phyloP scores from a whole-genome alignment of 2,329 filamentous ascomycete genomes.

The Lasiodiplodia theobromae region DNA sequence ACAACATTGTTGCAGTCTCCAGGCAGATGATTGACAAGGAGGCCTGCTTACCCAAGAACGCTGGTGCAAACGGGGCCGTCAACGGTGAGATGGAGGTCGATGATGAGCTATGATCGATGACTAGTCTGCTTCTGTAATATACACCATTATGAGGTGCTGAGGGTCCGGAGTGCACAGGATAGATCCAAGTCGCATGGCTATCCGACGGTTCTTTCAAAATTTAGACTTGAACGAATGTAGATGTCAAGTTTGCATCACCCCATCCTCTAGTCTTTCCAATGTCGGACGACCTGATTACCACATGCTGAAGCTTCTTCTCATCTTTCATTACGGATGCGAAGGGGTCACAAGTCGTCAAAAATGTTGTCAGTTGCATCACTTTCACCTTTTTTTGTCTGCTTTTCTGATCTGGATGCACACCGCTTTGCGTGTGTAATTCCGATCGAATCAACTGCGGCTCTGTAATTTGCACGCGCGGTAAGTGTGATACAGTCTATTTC shows the following conservation, averaged over 20 bases:
- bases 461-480: no score
- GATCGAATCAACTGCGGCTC: no score
- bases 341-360: not conserved
- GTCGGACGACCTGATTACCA: not conserved
- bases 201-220: conserved; percentile 3
- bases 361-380: no score
- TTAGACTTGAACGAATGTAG: conserved; percentile 9
- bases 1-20: conserved; percentile 98
- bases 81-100: conserved; percentile 47
- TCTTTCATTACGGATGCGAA: not conserved
- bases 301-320: not conserved
- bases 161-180: conserved; percentile 11
- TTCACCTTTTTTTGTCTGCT: no score
- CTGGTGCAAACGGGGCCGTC: conserved; percentile 39
- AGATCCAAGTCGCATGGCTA: conserved; percentile 15
- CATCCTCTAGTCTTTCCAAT: not conserved
- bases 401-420: no score
- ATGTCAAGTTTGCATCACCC: not conserved
- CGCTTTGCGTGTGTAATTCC: no score
- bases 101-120: conserved; percentile 36
- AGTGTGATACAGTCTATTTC: no score
- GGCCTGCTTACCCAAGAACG: conserved; percentile 77
- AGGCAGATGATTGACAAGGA: conserved; percentile 99
- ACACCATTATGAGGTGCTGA: conserved; percentile 12
- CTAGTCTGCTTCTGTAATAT: conserved; percentile 19